A percentile compares a stretch with the other conserved stretches of the same genome.
Conservation (phyloP, 23 red algal species). For the Agarophyton chilense region DNA sequence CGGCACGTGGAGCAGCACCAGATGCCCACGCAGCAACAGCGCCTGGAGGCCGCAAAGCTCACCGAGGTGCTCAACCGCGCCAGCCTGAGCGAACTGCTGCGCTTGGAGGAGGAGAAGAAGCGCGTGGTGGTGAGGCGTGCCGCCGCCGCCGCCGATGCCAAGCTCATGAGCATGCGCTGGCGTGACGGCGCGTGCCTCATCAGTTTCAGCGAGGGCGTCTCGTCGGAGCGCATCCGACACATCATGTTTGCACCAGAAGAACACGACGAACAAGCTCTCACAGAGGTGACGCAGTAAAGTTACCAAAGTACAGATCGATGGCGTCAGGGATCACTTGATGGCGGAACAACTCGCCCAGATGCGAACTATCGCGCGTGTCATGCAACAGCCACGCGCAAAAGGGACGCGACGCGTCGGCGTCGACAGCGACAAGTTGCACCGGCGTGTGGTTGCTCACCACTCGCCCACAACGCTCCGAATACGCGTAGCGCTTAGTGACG, state of each 20-base stretch:
- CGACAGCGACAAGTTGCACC: neutral
- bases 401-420: neutral
- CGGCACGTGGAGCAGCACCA: constrained; percentile 23
- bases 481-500: constrained; percentile 28
- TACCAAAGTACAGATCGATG: constrained; percentile 42
- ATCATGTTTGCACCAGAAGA: constrained; percentile 31
- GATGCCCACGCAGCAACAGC: constrained; percentile 38
- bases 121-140: constrained; percentile 33
- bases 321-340: constrained; percentile 32
- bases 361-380: constrained; percentile 13
- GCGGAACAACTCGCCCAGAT: constrained; percentile 43
- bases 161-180: constrained; percentile 12
- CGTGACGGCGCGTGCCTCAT: neutral
- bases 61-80: constrained; percentile 48
- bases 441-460: constrained; percentile 3
- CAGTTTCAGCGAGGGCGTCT: constrained; percentile 21
- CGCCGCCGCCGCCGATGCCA: no score
- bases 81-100: constrained; percentile 48
- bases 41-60: constrained; percentile 10
- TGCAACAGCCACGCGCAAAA: constrained; percentile 33
- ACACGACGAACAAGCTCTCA: neutral
- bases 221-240: neutral
- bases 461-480: constrained; percentile 30
- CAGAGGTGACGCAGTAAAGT: constrained; percentile 3
- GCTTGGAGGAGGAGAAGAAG: constrained; percentile 69